phyloP scores from a whole-genome alignment of 1,284 basidiomycete species.

The Malassezia psittaci region DNA sequence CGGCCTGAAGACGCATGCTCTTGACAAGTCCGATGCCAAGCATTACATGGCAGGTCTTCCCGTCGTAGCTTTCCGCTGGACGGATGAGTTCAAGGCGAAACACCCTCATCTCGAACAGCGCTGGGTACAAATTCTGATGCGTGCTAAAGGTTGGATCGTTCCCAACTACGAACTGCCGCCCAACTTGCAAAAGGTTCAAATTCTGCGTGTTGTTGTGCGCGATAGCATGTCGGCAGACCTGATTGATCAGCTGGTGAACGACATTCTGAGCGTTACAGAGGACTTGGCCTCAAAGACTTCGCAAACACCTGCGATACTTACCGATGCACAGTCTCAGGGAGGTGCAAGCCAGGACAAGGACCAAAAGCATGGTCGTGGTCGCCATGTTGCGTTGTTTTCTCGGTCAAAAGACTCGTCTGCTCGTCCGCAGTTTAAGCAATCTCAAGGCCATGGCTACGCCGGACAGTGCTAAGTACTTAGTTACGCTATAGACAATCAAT shows the following conservation, averaged over 20 bases:
- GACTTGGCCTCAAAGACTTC: conserved; percentile 23
- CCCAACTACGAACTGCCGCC: conserved; percentile 42
- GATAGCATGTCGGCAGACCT: conserved; percentile 38
- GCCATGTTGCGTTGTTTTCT: conserved; percentile 1
- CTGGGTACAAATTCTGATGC: conserved; percentile 74
- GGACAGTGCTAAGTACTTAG: conserved; percentile 35
- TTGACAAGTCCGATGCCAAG: conserved; percentile 50
- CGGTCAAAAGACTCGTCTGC: conserved; percentile 19
- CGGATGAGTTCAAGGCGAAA: conserved; percentile 53
- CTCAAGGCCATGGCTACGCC: conserved; percentile 25
- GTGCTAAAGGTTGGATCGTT: conserved; percentile 63
- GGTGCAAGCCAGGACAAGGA: not conserved
- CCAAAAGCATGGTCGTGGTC: not conserved
- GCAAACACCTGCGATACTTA: conserved; percentile 17
- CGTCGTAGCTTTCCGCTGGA: conserved; percentile 79
- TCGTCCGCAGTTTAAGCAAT: conserved; percentile 22
- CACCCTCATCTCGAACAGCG: conserved; percentile 56
- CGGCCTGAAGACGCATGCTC: conserved; percentile 48
- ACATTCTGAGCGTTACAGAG: conserved; percentile 38
- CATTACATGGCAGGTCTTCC: conserved; percentile 69
- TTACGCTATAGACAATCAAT: not conserved
- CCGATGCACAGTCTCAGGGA: conserved; percentile 8
- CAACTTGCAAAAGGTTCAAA: conserved; percentile 30
- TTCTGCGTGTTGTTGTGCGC: conserved; percentile 43
- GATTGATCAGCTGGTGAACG: conserved; percentile 40